A percentile compares a stretch with the other conserved stretches of the same genome.
Conservation (phyloP, 805 yeast species). For the Candida montana region DNA sequence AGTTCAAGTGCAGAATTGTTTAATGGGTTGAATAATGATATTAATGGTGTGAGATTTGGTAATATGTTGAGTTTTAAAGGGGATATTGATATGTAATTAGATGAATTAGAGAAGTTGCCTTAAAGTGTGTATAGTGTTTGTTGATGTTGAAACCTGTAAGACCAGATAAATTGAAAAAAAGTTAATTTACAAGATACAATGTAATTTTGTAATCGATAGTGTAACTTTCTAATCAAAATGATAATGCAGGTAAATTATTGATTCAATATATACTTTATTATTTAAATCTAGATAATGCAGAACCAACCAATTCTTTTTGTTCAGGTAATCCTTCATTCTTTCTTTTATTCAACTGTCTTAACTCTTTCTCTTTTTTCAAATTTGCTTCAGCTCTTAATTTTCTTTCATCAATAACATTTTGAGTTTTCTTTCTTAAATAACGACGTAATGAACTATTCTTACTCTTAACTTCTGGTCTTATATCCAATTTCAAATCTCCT, state of each 20-base stretch:
- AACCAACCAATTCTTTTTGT: conserved; percentile 37
- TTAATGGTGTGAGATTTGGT: conserved; percentile 63
- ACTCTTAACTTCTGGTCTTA: conserved; percentile 63
- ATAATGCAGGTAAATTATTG: no score
- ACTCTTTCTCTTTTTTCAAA: conserved; percentile 65
- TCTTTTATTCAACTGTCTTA: conserved; percentile 47
- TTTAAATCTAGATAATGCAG: conserved; percentile 36
- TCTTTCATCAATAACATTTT: conserved; percentile 83
- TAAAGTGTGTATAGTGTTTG: no score
- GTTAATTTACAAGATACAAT: no score
- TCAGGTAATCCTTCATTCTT: conserved; percentile 50
- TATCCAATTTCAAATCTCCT: conserved; percentile 35
- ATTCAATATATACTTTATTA: no score
- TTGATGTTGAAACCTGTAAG: no score
- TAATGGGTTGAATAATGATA: conserved; percentile 20
- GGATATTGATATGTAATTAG: conserved; percentile 39
- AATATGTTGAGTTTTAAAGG: conserved; percentile 65
- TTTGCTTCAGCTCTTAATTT: conserved; percentile 71
- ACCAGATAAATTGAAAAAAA: no score
- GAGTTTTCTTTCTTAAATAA: conserved; percentile 74
- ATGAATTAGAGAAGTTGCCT: no score
- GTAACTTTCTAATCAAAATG: no score
- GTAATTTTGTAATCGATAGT: no score
- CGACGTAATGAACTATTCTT: conserved; percentile 81
- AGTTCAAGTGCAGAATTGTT: background rate